phyloP scores from a whole-genome alignment of 768 basidiomycete species.

The Tulasnella sp. region DNA sequence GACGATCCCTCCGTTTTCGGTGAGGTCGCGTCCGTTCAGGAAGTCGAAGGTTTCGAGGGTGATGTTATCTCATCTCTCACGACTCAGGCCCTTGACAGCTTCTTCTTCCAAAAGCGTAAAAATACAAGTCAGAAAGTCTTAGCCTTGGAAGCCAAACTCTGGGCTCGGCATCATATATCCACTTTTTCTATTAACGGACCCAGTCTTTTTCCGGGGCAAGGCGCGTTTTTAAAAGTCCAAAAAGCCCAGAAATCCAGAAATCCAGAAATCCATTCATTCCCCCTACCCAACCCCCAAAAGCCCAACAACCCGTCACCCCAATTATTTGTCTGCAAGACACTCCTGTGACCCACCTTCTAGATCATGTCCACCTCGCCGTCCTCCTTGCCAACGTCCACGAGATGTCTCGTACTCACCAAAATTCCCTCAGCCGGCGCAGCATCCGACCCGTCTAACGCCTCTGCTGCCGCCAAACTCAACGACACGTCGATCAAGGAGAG shows the following conservation, averaged over 20 bases:
- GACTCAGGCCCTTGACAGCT: background rate
- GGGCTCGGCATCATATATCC: background rate
- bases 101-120: constrained; percentile 5
- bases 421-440: background rate
- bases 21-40: background rate
- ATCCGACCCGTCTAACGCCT: background rate
- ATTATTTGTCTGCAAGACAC: too few relatives aligned
- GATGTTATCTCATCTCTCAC: background rate
- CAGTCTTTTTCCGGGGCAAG: background rate
- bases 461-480: background rate
- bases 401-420: constrained; percentile 19
- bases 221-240: background rate
- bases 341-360: constrained; percentile 1
- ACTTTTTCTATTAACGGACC: background rate
- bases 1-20: background rate
- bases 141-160: background rate
- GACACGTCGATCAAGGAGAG: constrained; percentile 53
- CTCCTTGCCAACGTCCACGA: constrained; percentile 8
- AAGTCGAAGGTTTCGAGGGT: background rate
- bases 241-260: too few relatives aligned
- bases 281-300: background rate
- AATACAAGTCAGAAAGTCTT: background rate
- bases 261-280: background rate
- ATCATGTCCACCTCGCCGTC: constrained; percentile 4
- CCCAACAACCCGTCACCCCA: background rate